Percentiles rank a stretch among this genome's conserved stretches.
Evolutionary conservation across 345 rosid genomes (phyloP).

Genomic region (Orychophragmus violaceus): DNA sequence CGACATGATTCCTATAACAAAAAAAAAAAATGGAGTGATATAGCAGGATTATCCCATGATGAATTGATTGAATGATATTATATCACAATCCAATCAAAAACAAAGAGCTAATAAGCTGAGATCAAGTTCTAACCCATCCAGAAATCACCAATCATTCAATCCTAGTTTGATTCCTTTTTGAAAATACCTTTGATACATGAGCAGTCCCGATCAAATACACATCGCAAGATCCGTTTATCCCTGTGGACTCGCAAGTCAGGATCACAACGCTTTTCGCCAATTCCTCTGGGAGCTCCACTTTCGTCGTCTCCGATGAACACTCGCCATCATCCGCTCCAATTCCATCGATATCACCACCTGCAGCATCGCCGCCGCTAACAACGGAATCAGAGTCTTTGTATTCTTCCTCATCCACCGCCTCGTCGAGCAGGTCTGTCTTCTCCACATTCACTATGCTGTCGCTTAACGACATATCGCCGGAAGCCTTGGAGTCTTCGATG

Average conservation of each 20-base stretch:
- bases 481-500: constrained; percentile 57
- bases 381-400: constrained; percentile 21
- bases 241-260: constrained; percentile 71
- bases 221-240: constrained; percentile 67
- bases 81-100: neutral
- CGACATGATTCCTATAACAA: constrained; percentile 27
- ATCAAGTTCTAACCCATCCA: neutral
- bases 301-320: constrained; percentile 29
- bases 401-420: neutral
- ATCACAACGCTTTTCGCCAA: constrained; percentile 55
- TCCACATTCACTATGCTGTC: constrained; percentile 79
- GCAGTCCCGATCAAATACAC: constrained; percentile 89
- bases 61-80: constrained; percentile 21
- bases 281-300: constrained; percentile 61
- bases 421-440: constrained; percentile 32
- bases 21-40: neutral
- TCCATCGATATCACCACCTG: neutral
- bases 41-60: constrained; percentile 11
- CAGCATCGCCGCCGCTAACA: constrained; percentile 5
- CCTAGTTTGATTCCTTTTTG: too few relatives aligned
- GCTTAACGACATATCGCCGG: constrained; percentile 41
- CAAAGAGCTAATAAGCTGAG: neutral
- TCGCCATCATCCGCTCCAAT: constrained; percentile 4
- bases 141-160: too few relatives aligned
- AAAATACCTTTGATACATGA: constrained; percentile 82